A percentile compares a stretch with the other conserved stretches of the same genome.
Evolutionary conservation across 345 rosid species (phyloP).

Genomic region (Populus euphratica): DNA sequence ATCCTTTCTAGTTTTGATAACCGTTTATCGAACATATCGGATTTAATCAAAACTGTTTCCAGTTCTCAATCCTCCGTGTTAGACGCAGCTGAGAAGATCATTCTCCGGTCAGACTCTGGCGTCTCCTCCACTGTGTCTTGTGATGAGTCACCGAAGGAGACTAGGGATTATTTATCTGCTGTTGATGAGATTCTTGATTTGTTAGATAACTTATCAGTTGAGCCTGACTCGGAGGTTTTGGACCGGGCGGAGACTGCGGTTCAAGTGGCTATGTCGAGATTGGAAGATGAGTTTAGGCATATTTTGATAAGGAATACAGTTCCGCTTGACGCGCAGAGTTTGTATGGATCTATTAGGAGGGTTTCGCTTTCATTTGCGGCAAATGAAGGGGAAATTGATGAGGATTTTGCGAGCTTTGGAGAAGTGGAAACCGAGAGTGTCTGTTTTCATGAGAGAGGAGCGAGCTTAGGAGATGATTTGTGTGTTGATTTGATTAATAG

Average conservation of each 20-base stretch:
- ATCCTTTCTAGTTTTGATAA: slow-evolving; percentile 95
- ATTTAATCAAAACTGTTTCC: slow-evolving; percentile 49
- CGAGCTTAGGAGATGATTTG: slow-evolving; percentile 70
- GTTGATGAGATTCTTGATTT: slow-evolving; percentile 70
- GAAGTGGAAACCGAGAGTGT: slow-evolving; percentile 58
- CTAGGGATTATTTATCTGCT: slow-evolving; percentile 58
- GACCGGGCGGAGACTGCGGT: slow-evolving; percentile 84
- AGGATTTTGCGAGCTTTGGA: slow-evolving; percentile 66
- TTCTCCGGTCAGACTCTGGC: slow-evolving; percentile 41
- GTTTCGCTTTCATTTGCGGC: slow-evolving; percentile 54
- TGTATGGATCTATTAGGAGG: slow-evolving; percentile 81
- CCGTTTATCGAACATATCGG: slow-evolving; percentile 80
- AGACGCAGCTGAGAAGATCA: slow-evolving; percentile 66
- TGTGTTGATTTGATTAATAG: slow-evolving; percentile 72
- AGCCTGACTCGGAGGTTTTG: slow-evolving; percentile 42
- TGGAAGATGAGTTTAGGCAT: slow-evolving; percentile 90
- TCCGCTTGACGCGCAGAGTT: slow-evolving; percentile 69
- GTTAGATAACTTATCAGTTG: slow-evolving; percentile 44
- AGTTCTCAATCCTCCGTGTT: slow-evolving; percentile 31
- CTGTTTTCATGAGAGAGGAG: slow-evolving; percentile 80
- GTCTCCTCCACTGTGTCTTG: slow-evolving; percentile 32
- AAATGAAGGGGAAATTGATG: slow-evolving; percentile 61
- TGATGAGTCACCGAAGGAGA: slow-evolving; percentile 74
- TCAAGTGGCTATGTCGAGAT: slow-evolving; percentile 86
- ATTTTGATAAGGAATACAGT: slow-evolving; percentile 69